Conservation (phyloP, 2,329 filamentous ascomycete species). For the Fusarium pseudocircinatum region DNA sequence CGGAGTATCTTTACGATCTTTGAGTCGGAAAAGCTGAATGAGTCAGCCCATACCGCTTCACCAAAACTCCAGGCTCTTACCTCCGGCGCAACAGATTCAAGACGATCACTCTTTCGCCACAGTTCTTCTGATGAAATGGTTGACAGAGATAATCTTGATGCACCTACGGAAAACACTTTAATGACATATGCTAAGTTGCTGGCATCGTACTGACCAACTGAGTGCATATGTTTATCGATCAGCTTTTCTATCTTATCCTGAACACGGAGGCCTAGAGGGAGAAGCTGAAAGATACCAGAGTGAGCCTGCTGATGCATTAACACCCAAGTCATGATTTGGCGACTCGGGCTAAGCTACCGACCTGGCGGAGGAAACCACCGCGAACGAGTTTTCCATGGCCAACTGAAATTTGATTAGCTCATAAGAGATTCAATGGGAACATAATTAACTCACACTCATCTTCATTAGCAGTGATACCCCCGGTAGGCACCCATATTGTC, state of each 20-base stretch:
- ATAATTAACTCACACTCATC: constrained; percentile 58
- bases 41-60: constrained; percentile 35
- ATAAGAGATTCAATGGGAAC: background rate
- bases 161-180: constrained; percentile 59
- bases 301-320: constrained; percentile 67
- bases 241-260: constrained; percentile 87
- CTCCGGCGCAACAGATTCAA: constrained; percentile 78
- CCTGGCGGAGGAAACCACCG: constrained; percentile 79
- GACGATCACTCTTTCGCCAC: constrained; percentile 85
- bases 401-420: constrained; percentile 55
- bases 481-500: constrained; percentile 81
- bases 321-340: constrained; percentile 1
- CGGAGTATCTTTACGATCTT: constrained; percentile 78
- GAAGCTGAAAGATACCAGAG: constrained; percentile 89
- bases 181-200: background rate
- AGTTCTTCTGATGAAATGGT: constrained; percentile 85
- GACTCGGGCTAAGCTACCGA: constrained; percentile 60
- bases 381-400: constrained; percentile 73
- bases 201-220: constrained; percentile 62
- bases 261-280: constrained; percentile 86
- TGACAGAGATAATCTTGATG: constrained; percentile 84
- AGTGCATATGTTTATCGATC: constrained; percentile 89
- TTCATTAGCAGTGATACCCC: constrained; percentile 68
- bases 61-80: constrained; percentile 52
- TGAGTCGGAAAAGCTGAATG: constrained; percentile 77